These are phyloP conservation scores for Penicillium verrucosum DNA, from an alignment of 2,329 filamentous ascomycete genomes.

Conservation along the genomic window DNA sequence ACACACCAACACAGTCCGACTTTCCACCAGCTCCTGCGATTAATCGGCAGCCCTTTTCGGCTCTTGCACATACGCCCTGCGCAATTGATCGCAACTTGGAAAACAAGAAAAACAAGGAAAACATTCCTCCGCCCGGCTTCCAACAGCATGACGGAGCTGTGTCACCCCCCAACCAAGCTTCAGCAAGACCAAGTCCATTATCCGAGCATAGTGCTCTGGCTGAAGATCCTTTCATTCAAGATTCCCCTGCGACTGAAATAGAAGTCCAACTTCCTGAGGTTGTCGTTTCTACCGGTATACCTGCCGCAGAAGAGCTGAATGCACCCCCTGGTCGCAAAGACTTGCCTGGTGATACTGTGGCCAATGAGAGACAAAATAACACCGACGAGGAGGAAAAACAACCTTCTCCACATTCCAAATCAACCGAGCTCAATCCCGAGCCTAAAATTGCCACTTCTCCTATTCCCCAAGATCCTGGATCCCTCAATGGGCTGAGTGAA, in stretches of 20 bases:
- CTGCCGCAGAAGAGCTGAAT: background rate
- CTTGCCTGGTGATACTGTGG: background rate
- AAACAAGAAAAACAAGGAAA: constrained; percentile 26
- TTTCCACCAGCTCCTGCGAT: constrained; percentile 3
- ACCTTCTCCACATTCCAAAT: background rate
- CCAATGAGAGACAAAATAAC: too few species aligned
- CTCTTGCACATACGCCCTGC: constrained; percentile 2
- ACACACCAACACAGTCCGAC: constrained; percentile 14
- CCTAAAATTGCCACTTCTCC: background rate
- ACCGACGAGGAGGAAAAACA: background rate
- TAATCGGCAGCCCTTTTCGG: constrained; percentile 1
- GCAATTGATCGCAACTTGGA: constrained; percentile 5
- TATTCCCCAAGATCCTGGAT: background rate
- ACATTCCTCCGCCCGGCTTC: constrained; percentile 14
- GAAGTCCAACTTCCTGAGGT: background rate
- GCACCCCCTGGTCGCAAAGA: background rate
- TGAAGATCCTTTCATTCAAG: constrained; percentile 9
- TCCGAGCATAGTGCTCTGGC: constrained; percentile 7
- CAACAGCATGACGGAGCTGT: background rate
- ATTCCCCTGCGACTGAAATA: background rate
- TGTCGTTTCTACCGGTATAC: background rate
- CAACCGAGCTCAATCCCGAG: background rate
- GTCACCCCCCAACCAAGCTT: background rate
- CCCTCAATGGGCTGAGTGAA: background rate
- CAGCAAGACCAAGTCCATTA: constrained; percentile 2